Conservation (phyloP, 2,329 filamentous ascomycete genomes). For the Alternaria tenuissima region DNA sequence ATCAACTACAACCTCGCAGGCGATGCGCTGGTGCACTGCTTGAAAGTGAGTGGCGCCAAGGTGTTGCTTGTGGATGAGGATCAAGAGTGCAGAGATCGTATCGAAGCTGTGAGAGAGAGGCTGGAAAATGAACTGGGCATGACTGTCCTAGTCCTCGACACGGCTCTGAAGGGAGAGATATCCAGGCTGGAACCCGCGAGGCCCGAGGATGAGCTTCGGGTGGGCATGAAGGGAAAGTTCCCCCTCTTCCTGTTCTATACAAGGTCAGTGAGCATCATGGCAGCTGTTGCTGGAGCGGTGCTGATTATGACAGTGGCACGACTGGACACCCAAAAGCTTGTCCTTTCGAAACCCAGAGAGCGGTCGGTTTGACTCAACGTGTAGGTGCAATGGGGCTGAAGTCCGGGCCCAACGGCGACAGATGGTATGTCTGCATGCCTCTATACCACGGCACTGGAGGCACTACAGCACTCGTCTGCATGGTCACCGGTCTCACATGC, state of each 20-base stretch:
- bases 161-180: conserved; percentile 58
- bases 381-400: conserved; percentile 48
- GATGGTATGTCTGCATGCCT: conserved; percentile 81
- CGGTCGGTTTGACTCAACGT: conserved; percentile 52
- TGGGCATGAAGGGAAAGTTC: conserved; percentile 59
- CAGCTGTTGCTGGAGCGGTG: neutral
- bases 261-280: conserved; percentile 50
- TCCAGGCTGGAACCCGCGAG: conserved; percentile 58
- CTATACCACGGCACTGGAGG: conserved; percentile 79
- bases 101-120: conserved; percentile 60
- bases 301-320: conserved; percentile 64
- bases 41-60: conserved; percentile 64
- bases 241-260: conserved; percentile 76
- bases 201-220: conserved; percentile 65
- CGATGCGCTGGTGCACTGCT: conserved; percentile 71
- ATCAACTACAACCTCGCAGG: conserved; percentile 75
- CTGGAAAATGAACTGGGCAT: conserved; percentile 67
- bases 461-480: conserved; percentile 64
- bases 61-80: conserved; percentile 58
- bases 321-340: conserved; percentile 79
- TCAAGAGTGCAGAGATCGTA: conserved; percentile 61
- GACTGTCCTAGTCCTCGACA: conserved; percentile 63
- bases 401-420: conserved; percentile 58
- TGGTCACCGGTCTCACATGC: conserved; percentile 65
- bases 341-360: conserved; percentile 63